Conservation (phyloP, 805 yeast species). For the Ogataea methanolica region DNA sequence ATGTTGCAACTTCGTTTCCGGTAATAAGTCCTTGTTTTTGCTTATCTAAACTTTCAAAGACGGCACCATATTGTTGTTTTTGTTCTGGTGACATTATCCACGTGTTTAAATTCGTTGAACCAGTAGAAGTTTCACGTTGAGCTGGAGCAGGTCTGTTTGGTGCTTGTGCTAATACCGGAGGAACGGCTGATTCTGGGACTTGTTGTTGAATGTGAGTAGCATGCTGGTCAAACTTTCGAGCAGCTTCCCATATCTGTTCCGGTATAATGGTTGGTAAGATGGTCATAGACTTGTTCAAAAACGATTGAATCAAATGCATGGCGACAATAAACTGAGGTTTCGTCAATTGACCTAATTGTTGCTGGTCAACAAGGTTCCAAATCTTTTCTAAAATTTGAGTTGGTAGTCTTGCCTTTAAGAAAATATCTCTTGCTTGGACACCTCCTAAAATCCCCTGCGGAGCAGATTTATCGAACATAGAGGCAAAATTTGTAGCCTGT, state of each 20-base stretch:
- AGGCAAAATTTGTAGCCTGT: slow-evolving; percentile 63
- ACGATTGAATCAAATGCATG: slow-evolving; percentile 89
- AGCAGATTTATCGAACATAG: slow-evolving; percentile 68
- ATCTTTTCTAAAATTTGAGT: slow-evolving; percentile 74
- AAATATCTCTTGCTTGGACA: slow-evolving; percentile 76
- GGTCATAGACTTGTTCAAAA: slow-evolving; percentile 60
- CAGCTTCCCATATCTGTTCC: slow-evolving; percentile 30
- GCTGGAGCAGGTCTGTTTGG: slow-evolving; percentile 17
- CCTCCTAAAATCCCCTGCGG: slow-evolving; percentile 58
- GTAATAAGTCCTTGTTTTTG: slow-evolving; percentile 55
- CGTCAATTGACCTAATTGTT: slow-evolving; percentile 65
- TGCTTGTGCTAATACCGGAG: slow-evolving; percentile 10
- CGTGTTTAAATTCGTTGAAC: slow-evolving; percentile 21
- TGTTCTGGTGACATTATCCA: slow-evolving; percentile 71
- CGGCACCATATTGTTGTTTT: slow-evolving; percentile 70
- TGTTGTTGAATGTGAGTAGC: slow-evolving; percentile 4
- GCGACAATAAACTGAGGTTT: slow-evolving; percentile 82
- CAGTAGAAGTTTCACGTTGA: slow-evolving; percentile 13
- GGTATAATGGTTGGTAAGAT: slow-evolving; percentile 29
- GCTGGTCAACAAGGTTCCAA: slow-evolving; percentile 84
- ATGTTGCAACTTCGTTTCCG: slow-evolving; percentile 81
- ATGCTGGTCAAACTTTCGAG: slow-evolving; percentile 14
- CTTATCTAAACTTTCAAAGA: slow-evolving; percentile 77
- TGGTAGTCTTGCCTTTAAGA: slow-evolving; percentile 83
- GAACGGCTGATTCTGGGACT: slow-evolving; percentile 13